Evolutionary conservation across 148 eudicot genomes (phyloP).

Genomic region (Vaccinium myrtillus): DNA sequence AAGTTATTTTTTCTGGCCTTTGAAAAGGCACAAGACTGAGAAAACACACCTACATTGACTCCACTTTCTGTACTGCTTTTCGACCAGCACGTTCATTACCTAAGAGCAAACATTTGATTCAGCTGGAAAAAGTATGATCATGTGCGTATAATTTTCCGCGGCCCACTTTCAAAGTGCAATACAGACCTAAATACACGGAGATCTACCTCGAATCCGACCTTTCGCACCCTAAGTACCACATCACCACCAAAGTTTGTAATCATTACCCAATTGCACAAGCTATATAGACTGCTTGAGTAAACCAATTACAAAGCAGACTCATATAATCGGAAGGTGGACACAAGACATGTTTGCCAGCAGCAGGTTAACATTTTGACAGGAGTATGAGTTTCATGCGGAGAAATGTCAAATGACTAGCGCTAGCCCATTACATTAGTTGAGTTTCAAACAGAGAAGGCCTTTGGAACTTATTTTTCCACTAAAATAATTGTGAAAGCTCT

Average conservation of each 20-base stretch:
- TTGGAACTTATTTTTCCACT: not conserved
- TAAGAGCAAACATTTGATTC: not conserved
- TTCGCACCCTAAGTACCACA: not conserved
- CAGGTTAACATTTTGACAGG: not conserved
- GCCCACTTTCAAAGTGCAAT: not conserved
- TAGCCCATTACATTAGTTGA: not conserved
- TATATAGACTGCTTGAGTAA: not conserved
- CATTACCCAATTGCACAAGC: not conserved
- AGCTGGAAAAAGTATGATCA: not conserved
- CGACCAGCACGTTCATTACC: not conserved
- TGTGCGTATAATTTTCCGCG: not conserved
- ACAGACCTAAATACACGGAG: not conserved
- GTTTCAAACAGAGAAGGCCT: not conserved
- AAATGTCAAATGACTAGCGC: not conserved
- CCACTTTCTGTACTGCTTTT: not conserved
- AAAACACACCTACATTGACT: not conserved
- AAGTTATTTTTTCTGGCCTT: not conserved
- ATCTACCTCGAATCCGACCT: not conserved
- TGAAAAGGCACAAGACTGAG: not conserved
- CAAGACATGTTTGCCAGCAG: not conserved
- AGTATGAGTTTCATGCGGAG: not conserved
- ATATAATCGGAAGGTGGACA: not conserved
- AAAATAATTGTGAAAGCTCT: not conserved
- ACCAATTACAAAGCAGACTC: not conserved
- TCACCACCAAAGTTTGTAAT: not conserved